Conservation (phyloP, 257 asterid genomes). For the Scutellaria minor region DNA sequence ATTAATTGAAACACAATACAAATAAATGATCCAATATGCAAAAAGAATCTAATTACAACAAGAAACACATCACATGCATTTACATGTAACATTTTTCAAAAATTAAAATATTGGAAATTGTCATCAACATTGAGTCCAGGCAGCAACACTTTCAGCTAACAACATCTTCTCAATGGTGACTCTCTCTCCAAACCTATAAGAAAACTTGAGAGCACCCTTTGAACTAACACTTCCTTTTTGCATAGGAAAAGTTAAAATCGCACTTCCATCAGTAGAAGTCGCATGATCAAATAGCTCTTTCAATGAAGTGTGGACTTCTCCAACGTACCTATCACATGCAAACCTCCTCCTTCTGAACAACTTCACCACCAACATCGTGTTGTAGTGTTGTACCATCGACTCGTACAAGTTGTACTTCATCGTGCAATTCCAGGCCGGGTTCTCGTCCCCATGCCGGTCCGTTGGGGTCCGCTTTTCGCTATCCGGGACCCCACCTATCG, state of each 20-base stretch:
- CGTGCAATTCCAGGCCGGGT: conserved; percentile 77
- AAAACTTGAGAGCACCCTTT: conserved; percentile 57
- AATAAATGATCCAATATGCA: too few relatives aligned
- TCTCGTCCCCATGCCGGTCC: conserved; percentile 56
- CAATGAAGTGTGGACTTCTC: conserved; percentile 55
- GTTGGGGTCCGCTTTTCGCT: conserved; percentile 52
- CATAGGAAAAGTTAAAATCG: conserved; percentile 50
- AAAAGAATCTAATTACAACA: too few relatives aligned
- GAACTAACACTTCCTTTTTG: conserved; percentile 53
- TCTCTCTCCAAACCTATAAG: conserved; percentile 62
- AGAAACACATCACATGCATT: too few relatives aligned
- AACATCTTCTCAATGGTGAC: conserved; percentile 51
- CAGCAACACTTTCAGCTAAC: conserved; percentile 51
- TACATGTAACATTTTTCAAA: too few relatives aligned
- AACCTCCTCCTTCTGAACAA: conserved; percentile 58
- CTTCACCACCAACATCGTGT: conserved; percentile 55
- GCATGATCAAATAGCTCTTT: conserved; percentile 56
- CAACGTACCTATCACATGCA: conserved; percentile 58
- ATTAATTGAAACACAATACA: too few relatives aligned
- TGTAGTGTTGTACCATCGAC: conserved; percentile 46
- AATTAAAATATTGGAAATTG: too few relatives aligned
- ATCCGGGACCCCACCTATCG: conserved; percentile 43
- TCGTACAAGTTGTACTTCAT: conserved; percentile 50
- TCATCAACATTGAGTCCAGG: conserved; percentile 36
- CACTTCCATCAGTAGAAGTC: conserved; percentile 47